phyloP scores from a whole-genome alignment of 2,329 filamentous ascomycete genomes.

The Fusarium verrucosum region DNA sequence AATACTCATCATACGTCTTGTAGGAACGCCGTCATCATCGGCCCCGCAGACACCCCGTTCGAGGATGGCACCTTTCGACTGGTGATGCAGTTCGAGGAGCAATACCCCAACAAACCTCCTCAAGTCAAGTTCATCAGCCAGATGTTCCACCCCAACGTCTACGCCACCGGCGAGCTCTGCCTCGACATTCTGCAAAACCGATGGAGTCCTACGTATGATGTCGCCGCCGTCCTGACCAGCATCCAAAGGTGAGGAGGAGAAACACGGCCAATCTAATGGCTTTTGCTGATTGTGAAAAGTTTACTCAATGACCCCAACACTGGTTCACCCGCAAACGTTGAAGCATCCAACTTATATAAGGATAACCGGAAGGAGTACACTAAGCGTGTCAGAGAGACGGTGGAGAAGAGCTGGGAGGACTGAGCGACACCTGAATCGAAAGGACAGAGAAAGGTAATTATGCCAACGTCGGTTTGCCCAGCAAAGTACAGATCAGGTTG shows the following conservation, averaged over 20 bases:
- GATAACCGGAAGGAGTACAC: constrained; percentile 97
- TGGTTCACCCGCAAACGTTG: constrained; percentile 96
- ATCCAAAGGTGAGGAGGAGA: constrained; percentile 80
- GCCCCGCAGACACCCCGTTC: constrained; percentile 94
- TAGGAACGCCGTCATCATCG: constrained; percentile 99
- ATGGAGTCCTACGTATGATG: constrained; percentile 99
- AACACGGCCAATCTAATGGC: not conserved
- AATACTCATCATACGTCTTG: constrained; percentile 33
- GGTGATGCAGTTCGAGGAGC: constrained; percentile 99
- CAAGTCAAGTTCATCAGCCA: constrained; percentile 98
- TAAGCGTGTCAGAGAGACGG: constrained; percentile 93
- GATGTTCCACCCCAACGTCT: constrained; percentile 99
- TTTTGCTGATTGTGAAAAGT: constrained; percentile 61
- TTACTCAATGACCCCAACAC: constrained; percentile 98
- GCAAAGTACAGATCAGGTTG: constrained; percentile 25
- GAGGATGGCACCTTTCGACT: constrained; percentile 98
- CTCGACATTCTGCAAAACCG: constrained; percentile 96
- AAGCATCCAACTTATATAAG: constrained; percentile 98
- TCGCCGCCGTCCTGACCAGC: constrained; percentile 94
- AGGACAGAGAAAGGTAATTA: constrained; percentile 34
- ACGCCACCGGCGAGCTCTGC: constrained; percentile 94
- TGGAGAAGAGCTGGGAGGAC: constrained; percentile 99
- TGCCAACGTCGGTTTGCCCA: constrained; percentile 37
- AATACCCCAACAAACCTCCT: constrained; percentile 98
- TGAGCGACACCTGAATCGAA: constrained; percentile 50